These are phyloP conservation scores for Botrytis elliptica DNA, from an alignment of 2,329 filamentous ascomycete species.

Conservation along the genomic window DNA sequence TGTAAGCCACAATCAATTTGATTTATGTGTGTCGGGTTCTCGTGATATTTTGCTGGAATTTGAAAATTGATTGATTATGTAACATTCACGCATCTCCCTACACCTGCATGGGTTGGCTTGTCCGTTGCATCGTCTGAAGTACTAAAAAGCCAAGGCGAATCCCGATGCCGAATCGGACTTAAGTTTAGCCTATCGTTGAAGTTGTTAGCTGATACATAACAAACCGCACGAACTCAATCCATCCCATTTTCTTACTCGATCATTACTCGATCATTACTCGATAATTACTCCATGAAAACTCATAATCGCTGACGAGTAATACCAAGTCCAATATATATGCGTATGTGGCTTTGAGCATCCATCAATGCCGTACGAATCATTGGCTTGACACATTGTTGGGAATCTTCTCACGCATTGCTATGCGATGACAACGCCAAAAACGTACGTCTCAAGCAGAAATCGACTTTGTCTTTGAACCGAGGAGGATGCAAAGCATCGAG, in stretches of 20 bases:
- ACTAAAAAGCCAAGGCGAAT: background rate
- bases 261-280: background rate
- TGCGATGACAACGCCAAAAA: background rate
- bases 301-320: background rate
- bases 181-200: slow-evolving; percentile 10
- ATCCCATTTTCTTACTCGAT: slow-evolving; percentile 3
- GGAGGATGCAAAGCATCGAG: background rate
- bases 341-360: background rate
- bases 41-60: too few species aligned
- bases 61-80: too few species aligned
- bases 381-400: background rate
- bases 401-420: background rate
- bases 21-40: too few species aligned
- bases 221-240: background rate
- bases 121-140: background rate
- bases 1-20: background rate
- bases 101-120: background rate
- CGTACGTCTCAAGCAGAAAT: background rate
- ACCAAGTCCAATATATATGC: background rate
- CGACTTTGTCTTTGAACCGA: background rate
- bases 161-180: slow-evolving; percentile 14
- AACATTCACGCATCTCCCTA: too few species aligned
- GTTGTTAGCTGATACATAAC: background rate
- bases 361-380: background rate
- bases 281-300: slow-evolving; percentile 11